Evolutionary conservation across 495 filamentous ascomycete genomes (phyloP).

Genomic region (Aspergillus avenaceus): DNA sequence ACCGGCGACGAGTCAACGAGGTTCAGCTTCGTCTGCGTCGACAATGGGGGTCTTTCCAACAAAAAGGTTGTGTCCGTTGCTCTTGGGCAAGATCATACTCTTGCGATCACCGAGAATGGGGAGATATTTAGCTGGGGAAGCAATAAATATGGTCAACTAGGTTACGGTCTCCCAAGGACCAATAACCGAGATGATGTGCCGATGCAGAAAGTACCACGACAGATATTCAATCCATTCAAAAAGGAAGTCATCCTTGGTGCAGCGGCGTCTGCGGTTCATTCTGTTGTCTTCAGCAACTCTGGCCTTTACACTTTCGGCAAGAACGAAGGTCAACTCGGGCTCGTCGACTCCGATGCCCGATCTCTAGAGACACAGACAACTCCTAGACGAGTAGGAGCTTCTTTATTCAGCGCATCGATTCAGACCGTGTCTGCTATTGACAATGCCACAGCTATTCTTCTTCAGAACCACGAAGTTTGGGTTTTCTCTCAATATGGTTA

Average conservation of each 20-base stretch:
- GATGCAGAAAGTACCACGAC: conserved; percentile 73
- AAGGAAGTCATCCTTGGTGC: conserved; percentile 76
- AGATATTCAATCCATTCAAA: conserved; percentile 88
- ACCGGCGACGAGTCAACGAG: conserved; percentile 85
- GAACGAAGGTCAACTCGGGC: conserved; percentile 89
- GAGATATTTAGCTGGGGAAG: conserved; percentile 91
- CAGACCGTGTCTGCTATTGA: conserved; percentile 83
- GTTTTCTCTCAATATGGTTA: conserved; percentile 94
- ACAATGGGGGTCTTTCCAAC: conserved; percentile 64
- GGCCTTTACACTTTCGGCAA: conserved; percentile 93
- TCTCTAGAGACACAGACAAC: conserved; percentile 77
- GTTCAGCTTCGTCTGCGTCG: conserved; percentile 77
- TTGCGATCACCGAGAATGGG: conserved; percentile 76
- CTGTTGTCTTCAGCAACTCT: conserved; percentile 75
- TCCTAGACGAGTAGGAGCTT: conserved; percentile 83
- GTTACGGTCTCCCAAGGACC: conserved; percentile 63
- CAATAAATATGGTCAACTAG: conserved; percentile 82
- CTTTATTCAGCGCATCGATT: conserved; percentile 75
- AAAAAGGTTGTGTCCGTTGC: conserved; percentile 69
- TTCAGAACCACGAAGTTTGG: conserved; percentile 84
- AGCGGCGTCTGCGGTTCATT: conserved; percentile 89
- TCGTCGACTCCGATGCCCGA: conserved; percentile 91
- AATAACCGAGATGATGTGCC: conserved; percentile 63
- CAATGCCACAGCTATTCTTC: conserved; percentile 77
- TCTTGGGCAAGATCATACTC: conserved; percentile 85